Base-by-base conservation (phyloP, 768 basidiomycete species). In the Trametes sanguinea region DNA sequence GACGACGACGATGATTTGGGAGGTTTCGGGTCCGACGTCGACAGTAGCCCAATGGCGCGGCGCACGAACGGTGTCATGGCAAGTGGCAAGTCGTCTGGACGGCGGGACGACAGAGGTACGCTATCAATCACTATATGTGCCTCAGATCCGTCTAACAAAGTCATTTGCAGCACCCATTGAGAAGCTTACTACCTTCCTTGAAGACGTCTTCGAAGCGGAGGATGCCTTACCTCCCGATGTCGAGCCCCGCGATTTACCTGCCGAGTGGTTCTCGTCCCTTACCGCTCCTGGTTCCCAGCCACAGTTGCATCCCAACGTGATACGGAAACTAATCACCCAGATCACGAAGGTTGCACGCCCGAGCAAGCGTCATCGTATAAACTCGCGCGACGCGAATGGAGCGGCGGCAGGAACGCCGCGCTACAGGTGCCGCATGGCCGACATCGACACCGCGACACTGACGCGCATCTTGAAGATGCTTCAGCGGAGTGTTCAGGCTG, bases 191-290 rank as follows among this genome's bases (percentile, higher is more conserved):
- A 84, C 85, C 2, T 75, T 93, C 16, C 77, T 96, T 1, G 92
- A 94, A 65, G 94, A 96, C 56, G 82, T 97, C 14, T 90, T 96
- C 58, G 88, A 90, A 64, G 86, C 90, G 0, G 87, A 92, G 67
- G 94, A 95, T 69, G 72, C 80, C 0, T 76, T 93, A 14, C 81
- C 87, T 2, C 76, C 84, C 0, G 87, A 89, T 51, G 72, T 77
- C 2, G 79, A 81, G 42, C 62, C 76, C n/a, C 62, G 70, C 13
- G 80, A 85, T 53, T 76, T 93, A 11, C 78, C 85, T 3, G 70
- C 77, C 32, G 83, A 87, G 7, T 89, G 79, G 70, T 94, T 86
- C 73, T 94, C 86, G 27, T 76, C 76, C 6, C 75, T 83, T 33
- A 89, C 85, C 0, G 67, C 73, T 27, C 87, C 92, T 60, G 74